A percentile compares a stretch with the other conserved stretches of the same genome.
Evolutionary conservation across 371 early-diverging fungal species (phyloP).

Genomic region (Smittium culicis): DNA sequence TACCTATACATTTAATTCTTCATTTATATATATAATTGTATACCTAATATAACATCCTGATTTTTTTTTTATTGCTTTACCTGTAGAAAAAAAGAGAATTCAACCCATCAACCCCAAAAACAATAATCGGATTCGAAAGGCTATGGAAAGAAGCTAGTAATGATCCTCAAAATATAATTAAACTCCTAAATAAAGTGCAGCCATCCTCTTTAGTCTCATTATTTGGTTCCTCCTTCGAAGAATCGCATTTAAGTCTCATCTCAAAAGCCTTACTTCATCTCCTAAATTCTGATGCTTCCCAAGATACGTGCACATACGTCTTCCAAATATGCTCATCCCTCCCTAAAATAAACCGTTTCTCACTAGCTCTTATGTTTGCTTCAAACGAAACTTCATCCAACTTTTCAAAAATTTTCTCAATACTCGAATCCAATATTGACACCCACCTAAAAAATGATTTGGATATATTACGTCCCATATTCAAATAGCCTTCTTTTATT

Average conservation of each 20-base stretch:
- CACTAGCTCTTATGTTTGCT: background rate
- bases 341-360: background rate
- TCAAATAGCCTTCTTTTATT: too few species aligned
- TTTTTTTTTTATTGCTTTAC: background rate
- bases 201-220: background rate
- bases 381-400: background rate
- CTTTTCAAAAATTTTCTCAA: background rate
- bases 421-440: too few species aligned
- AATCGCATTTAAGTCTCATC: background rate
- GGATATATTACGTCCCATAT: too few species aligned
- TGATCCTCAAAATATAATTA: conserved; percentile 3
- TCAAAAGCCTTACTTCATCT: background rate
- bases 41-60: too few species aligned
- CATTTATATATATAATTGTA: too few species aligned
- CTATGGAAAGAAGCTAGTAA: conserved; percentile 26
- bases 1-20: too few species aligned
- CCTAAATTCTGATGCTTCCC: background rate
- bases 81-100: background rate
- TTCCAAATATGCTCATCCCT: background rate
- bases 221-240: conserved; percentile 6
- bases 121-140: conserved; percentile 7
- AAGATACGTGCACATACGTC: background rate
- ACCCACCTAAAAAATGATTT: too few species aligned
- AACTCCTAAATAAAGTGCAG: background rate
- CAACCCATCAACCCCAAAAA: background rate